A percentile compares a stretch with the other conserved stretches of the same genome.
These are phyloP conservation scores for Paraphoma sp. DNA, from an alignment of 2,329 filamentous ascomycete genomes.

Conservation along the genomic window DNA sequence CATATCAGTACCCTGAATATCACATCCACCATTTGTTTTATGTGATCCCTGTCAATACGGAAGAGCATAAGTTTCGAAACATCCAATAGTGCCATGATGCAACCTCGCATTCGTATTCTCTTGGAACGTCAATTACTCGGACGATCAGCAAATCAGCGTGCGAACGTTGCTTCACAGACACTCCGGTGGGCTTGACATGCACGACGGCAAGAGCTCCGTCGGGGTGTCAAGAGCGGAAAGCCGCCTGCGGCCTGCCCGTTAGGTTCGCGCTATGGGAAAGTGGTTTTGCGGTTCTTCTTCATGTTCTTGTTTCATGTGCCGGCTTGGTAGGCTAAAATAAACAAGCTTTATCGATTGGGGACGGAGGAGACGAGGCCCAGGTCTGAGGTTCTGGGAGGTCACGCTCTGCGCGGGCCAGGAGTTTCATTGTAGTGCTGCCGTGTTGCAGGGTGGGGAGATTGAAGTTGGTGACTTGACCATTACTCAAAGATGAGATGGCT, in stretches of 20 bases:
- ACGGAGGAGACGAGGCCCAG: not conserved
- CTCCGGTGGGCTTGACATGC: not conserved
- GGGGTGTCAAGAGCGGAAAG: conserved; percentile 1
- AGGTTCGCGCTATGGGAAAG: conserved; percentile 12
- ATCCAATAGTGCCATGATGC: not conserved
- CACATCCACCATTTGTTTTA: not conserved
- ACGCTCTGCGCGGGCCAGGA: conserved; percentile 6
- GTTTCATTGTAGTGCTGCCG: not conserved
- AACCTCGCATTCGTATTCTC: not conserved
- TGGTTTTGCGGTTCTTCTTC: not conserved
- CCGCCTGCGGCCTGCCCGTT: conserved; percentile 1
- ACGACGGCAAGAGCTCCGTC: not conserved
- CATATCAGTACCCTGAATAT: not conserved
- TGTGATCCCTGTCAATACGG: not conserved
- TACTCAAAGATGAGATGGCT: not conserved
- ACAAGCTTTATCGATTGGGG: conserved; percentile 39
- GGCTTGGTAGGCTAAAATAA: conserved; percentile 22
- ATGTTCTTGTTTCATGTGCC: conserved; percentile 25
- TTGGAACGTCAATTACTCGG: not conserved
- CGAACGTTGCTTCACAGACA: not conserved
- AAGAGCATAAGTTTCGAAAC: not conserved
- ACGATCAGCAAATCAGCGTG: not conserved
- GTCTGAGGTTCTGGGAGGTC: not conserved
- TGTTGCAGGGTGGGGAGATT: not conserved
- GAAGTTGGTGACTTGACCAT: conserved; percentile 4